Evolutionary conservation across 225 moss, liverwort and hornwort genomes (phyloP), one percentile per base, ranked within the genome.

Genomic region (Sphagnum contortum): DNA sequence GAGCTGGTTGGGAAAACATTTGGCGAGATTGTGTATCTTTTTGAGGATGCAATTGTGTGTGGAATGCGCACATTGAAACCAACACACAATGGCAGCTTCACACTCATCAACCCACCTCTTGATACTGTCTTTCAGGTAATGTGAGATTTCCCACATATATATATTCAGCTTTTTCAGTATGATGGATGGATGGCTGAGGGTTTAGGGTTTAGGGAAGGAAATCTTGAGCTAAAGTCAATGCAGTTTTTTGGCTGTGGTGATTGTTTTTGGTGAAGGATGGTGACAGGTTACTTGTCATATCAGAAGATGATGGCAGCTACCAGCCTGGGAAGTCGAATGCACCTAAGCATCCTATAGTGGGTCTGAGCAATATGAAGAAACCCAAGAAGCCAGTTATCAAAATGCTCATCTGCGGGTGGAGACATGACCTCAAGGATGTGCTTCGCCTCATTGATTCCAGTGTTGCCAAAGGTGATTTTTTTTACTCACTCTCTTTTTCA

Each of bases 261-360:
- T 29, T 29, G 29, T 29, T 29, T 29, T 29, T 29, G 29, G 13
- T 51, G 29, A 76, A 83, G 83, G 59, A 76, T 46, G 74, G 83
- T 50, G 83, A 83, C 65, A 80, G 72, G 74, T 58, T 83, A 71
- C 65, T 83, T 3, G 83, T 83, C 13, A 72, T 83, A 9, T 67
- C 83, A 45, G 83, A 83, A 73, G 83, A 83, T 5, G 83, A 80
- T 44, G 72, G 64, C 4, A 83, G 79, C 67, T 83, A 76, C 69
- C 64, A 69, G 49, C 79, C 83, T 56, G 83, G 76, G 64, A 65
- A 48, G 44, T 83, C 83, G 12, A 69, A 65, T 55, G 71, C 76
- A 59, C 76, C 76, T 65, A 55, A 45, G 66, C 50, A 48, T 52
- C 14, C 67, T 4, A 58, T 13, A 5, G 46, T 50, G 7, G 52